Conservation (phyloP, 1,139 yeast species). For the Debaryomyces psychrophilus region DNA sequence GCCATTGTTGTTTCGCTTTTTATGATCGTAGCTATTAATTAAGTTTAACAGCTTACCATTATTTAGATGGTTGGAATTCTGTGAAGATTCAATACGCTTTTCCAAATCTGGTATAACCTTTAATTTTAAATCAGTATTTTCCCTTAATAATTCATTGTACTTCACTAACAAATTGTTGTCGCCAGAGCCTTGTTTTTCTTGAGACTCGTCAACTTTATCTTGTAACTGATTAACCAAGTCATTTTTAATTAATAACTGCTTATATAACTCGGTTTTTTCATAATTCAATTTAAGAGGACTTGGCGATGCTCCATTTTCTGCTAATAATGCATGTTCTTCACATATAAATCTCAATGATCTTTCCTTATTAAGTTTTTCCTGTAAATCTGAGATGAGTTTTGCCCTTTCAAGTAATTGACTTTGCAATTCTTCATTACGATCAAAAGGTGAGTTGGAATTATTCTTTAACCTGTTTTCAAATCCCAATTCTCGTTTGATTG, state of each 20-base stretch:
- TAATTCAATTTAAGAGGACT: slow-evolving; percentile 59
- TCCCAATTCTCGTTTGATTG: slow-evolving; percentile 65
- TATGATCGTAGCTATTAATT: slow-evolving; percentile 14
- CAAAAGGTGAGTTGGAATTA: slow-evolving; percentile 12
- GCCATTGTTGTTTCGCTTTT: slow-evolving; percentile 2
- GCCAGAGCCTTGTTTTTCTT: slow-evolving; percentile 18
- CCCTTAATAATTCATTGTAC: slow-evolving; percentile 42
- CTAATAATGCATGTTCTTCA: slow-evolving; percentile 65
- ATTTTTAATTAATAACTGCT: slow-evolving; percentile 50
- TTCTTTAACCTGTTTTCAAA: slow-evolving; percentile 52
- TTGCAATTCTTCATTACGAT: slow-evolving; percentile 24
- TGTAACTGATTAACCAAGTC: slow-evolving; percentile 49
- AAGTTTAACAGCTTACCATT: slow-evolving; percentile 24
- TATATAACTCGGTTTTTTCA: slow-evolving; percentile 56
- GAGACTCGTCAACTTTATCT: slow-evolving; percentile 42
- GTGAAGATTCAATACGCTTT: slow-evolving; percentile 25
- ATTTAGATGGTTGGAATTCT: background rate
- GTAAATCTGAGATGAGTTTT: slow-evolving; percentile 51
- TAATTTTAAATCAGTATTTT: slow-evolving; percentile 47
- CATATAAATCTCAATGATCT: slow-evolving; percentile 66
- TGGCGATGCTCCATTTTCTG: slow-evolving; percentile 58
- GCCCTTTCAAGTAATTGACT: slow-evolving; percentile 47
- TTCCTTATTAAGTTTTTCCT: slow-evolving; percentile 64
- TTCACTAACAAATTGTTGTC: slow-evolving; percentile 35
- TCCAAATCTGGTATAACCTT: slow-evolving; percentile 47